Conservation (phyloP, 371 early-diverging fungal species). For the Modicella reniformis region DNA sequence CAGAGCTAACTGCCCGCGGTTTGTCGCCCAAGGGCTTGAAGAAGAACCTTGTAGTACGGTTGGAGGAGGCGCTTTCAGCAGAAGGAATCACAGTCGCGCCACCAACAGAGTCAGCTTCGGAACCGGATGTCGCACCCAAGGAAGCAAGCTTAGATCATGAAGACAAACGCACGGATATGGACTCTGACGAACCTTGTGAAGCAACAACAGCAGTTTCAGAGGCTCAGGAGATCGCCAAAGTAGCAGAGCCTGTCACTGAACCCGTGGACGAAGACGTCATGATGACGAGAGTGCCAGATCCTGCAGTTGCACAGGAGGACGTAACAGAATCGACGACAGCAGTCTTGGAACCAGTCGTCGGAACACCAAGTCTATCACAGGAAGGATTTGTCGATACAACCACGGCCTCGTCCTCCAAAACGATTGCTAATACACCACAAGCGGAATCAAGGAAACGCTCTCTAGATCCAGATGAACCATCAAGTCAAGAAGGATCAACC, state of each 20-base stretch:
- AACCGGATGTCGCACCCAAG: constrained; percentile 41
- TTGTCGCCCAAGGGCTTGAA: constrained; percentile 77
- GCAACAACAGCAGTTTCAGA: constrained; percentile 14
- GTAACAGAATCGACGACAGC: background rate
- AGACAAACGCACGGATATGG: constrained; percentile 19
- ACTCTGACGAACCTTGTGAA: constrained; percentile 3
- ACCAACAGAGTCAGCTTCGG: constrained; percentile 19
- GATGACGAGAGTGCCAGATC: constrained; percentile 18
- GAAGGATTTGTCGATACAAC: constrained; percentile 43
- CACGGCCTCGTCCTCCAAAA: background rate
- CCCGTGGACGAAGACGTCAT: constrained; percentile 28
- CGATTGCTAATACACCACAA: background rate
- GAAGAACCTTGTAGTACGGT: constrained; percentile 73
- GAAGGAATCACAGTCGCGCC: constrained; percentile 32
- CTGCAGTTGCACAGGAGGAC: constrained; percentile 10
- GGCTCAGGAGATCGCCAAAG: constrained; percentile 24
- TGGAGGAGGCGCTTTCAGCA: constrained; percentile 64
- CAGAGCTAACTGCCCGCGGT: constrained; percentile 67
- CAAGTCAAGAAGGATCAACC: constrained; percentile 5
- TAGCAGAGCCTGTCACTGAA: constrained; percentile 25
- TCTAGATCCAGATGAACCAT: constrained; percentile 11
- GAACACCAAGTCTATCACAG: constrained; percentile 21
- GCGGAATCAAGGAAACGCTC: constrained; percentile 32
- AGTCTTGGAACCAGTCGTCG: constrained; percentile 26
- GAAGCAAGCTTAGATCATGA: constrained; percentile 13